These are phyloP conservation scores for Infundibulicybe gibba DNA, from an alignment of 768 basidiomycete species.

Conservation along the genomic window DNA sequence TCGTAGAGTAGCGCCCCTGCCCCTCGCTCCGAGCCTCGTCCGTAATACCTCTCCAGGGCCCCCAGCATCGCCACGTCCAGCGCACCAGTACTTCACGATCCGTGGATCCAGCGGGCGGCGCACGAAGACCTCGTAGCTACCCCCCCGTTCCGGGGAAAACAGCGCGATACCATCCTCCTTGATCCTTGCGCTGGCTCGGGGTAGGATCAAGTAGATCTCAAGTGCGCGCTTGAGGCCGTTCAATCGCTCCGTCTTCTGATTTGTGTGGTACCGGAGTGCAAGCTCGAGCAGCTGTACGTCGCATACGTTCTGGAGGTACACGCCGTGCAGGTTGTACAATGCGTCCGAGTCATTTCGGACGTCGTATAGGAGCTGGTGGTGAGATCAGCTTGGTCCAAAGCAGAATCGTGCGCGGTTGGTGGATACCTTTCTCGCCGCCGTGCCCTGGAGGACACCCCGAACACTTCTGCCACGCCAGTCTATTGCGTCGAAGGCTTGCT, in stretches of 20 bases:
- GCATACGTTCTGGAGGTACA: conserved; percentile 21
- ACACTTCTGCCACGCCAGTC: conserved; percentile 17
- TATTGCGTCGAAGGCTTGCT: conserved; percentile 23
- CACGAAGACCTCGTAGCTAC: conserved; percentile 21
- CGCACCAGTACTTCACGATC: conserved; percentile 21
- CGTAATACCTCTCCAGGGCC: conserved; percentile 11
- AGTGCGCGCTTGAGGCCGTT: conserved; percentile 18
- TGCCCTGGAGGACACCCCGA: conserved; percentile 14
- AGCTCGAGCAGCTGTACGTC: conserved; percentile 30
- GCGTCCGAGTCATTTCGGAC: conserved; percentile 32
- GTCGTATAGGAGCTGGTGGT: conserved; percentile 27
- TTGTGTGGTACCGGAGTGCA: conserved; percentile 19
- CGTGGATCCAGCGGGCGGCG: conserved; percentile 19
- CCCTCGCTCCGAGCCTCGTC: neutral
- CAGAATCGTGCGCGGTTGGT: neutral
- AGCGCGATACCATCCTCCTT: conserved; percentile 26
- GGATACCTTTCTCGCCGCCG: conserved; percentile 16
- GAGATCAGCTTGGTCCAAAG: neutral
- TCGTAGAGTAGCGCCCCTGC: neutral
- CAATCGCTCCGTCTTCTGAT: conserved; percentile 13
- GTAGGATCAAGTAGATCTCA: conserved; percentile 18
- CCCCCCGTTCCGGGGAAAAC: conserved; percentile 20
- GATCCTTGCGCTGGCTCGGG: conserved; percentile 17
- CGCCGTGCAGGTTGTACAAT: conserved; percentile 20
- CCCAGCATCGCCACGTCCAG: conserved; percentile 26